These are phyloP conservation scores for Candida saitoana DNA, from an alignment of 805 yeast genomes.

Conservation along the genomic window DNA sequence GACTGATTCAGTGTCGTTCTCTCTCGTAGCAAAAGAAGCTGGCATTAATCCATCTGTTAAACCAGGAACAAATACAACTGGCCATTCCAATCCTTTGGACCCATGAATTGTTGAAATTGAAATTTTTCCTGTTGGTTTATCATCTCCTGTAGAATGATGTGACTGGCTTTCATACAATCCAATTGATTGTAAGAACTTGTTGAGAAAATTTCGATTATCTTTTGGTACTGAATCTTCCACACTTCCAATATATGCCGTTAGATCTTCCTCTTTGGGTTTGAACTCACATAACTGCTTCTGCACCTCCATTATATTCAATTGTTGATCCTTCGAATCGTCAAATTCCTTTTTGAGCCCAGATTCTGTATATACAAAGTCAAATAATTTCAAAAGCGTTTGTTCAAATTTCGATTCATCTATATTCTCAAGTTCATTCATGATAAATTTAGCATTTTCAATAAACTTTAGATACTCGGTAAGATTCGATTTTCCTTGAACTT, in stretches of 20 bases:
- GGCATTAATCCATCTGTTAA: slow-evolving; percentile 66
- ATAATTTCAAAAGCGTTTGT: slow-evolving; percentile 12
- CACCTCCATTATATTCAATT: slow-evolving; percentile 40
- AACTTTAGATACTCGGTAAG: slow-evolving; percentile 19
- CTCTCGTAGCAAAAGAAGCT: slow-evolving; percentile 42
- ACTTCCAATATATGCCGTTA: slow-evolving; percentile 14
- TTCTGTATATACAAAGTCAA: slow-evolving; percentile 19
- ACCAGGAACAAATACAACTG: slow-evolving; percentile 79
- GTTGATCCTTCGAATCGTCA: slow-evolving; percentile 22
- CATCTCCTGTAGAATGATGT: slow-evolving; percentile 17
- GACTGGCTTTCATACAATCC: slow-evolving; percentile 30
- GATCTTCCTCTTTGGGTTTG: slow-evolving; percentile 25
- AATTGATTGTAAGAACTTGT: slow-evolving; percentile 28
- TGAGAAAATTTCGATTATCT: slow-evolving; percentile 16
- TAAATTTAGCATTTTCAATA: slow-evolving; percentile 17
- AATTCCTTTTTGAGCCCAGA: slow-evolving; percentile 30
- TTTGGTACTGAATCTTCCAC: slow-evolving; percentile 8
- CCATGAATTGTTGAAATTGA: slow-evolving; percentile 82
- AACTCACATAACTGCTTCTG: slow-evolving; percentile 32
- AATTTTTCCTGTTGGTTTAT: slow-evolving; percentile 19
- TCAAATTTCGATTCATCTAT: slow-evolving; percentile 2
- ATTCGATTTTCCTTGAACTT: slow-evolving; percentile 11
- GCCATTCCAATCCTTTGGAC: slow-evolving; percentile 95
- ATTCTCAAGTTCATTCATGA: slow-evolving; percentile 10
- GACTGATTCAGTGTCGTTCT: slow-evolving; percentile 27